A percentile compares a stretch with the other conserved stretches of the same genome.
These are phyloP conservation scores for Blakeslea trispora DNA, from an alignment of 371 early-diverging fungal species.

Conservation along the genomic window DNA sequence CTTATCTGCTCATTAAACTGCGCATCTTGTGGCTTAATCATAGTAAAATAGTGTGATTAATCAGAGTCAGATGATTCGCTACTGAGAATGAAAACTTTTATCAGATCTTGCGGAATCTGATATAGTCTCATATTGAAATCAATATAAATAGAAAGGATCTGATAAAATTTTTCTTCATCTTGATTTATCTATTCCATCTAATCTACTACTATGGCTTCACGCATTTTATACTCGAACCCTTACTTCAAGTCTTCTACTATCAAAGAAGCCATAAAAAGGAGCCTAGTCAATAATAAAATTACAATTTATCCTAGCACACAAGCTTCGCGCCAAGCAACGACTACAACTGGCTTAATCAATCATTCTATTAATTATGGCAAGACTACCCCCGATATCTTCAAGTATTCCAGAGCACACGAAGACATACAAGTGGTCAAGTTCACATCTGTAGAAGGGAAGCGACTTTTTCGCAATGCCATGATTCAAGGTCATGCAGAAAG, in stretches of 20 bases:
- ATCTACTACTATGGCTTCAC: conserved; percentile 13
- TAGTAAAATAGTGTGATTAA: background rate
- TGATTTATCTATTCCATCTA: conserved; percentile 4
- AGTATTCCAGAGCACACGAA: background rate
- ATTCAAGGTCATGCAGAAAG: conserved; percentile 79
- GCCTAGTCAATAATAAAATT: conserved; percentile 17
- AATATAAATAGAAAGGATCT: conserved; percentile 1
- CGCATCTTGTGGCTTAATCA: background rate
- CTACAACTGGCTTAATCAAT: conserved; percentile 9
- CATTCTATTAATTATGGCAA: conserved; percentile 6
- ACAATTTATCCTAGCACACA: conserved; percentile 17
- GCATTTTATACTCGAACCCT: conserved; percentile 18
- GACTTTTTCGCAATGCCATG: conserved; percentile 77
- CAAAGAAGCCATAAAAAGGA: conserved; percentile 9
- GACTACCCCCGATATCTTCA: background rate
- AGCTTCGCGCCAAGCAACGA: conserved; percentile 22
- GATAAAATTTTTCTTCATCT: background rate
- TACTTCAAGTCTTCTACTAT: conserved; percentile 13
- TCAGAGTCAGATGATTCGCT: background rate
- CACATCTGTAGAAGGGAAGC: conserved; percentile 72
- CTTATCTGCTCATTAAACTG: background rate
- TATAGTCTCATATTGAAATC: background rate
- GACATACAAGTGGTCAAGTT: conserved; percentile 23
- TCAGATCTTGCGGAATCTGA: background rate
- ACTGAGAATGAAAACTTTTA: background rate